Percentiles rank a stretch among this genome's conserved stretches.
These are phyloP conservation scores for Silene latifolia DNA, from an alignment of 148 eudicot species.

Conservation along the genomic window DNA sequence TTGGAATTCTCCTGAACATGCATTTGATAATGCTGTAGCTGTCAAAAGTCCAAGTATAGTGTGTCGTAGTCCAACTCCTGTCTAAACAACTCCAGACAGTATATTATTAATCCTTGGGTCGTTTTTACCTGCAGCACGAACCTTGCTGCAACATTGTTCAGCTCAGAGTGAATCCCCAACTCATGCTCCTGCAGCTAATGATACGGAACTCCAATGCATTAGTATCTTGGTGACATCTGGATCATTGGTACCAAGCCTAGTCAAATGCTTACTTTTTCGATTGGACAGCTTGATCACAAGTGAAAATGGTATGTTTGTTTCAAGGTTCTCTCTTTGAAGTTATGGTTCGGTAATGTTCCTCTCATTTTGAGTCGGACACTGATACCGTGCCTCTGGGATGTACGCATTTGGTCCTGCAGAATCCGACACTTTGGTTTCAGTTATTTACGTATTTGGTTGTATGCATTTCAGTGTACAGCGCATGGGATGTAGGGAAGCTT, in stretches of 20 bases:
- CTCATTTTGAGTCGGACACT: no score
- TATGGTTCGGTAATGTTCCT: not conserved
- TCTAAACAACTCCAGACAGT: not conserved
- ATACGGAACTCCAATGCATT: conserved; percentile 36
- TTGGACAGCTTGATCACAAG: conserved; percentile 60
- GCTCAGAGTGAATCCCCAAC: conserved; percentile 29
- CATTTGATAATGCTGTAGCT: not conserved
- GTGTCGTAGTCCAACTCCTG: not conserved
- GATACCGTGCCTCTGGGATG: not conserved
- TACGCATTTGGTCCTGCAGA: not conserved
- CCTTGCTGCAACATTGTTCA: conserved; percentile 73
- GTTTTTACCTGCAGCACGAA: conserved; percentile 54
- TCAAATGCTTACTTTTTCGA: conserved; percentile 78
- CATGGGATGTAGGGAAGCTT: conserved; percentile 90
- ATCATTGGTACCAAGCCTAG: conserved; percentile 83
- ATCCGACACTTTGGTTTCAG: not conserved
- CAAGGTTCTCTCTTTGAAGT: not conserved
- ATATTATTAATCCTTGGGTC: not conserved
- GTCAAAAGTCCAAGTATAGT: not conserved
- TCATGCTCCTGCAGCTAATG: conserved; percentile 22
- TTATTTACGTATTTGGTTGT: not conserved
- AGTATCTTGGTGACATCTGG: conserved; percentile 84
- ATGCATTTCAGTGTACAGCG: conserved; percentile 73
- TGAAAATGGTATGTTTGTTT: conserved; percentile 57
- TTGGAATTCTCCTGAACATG: no score